Base-by-base conservation (phyloP, 2,329 filamentous ascomycete species). In the Aspergillus sp. region DNA sequence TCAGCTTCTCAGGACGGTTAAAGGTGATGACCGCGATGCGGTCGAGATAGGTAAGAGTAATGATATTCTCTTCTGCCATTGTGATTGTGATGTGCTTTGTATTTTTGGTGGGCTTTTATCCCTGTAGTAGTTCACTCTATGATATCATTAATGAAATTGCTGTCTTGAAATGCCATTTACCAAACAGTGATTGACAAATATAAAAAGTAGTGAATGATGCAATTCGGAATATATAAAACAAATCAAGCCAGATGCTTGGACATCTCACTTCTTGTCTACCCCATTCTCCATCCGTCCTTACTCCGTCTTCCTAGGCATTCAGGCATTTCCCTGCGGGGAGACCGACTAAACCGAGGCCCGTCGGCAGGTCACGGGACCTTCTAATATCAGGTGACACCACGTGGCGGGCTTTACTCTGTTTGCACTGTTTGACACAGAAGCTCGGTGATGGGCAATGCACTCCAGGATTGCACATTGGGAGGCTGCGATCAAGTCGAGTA, bases 21-120 rank as follows among this genome's bases (percentile, higher is more conserved):
- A 98, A 83, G 12, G 88, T 95, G 66, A 98, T 83, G 61, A 90
- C 81, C 59, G 91, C 88, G 51, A 90, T 71, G 47, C 82, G 83
- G 65, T 80, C 85, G 56, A 75, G 73, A 65, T 83, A 86, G 48
- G 81, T 75, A 56, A 87, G 61, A 37, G 74, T 76, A 47, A 85
- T 73, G 40, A 68, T 64, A 49, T 79, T 66, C 44, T 73, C 66
- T 49, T 54, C 54, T 6, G 56, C 48, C 60, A 64, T 64, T 27
- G 27, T 53, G 35, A 28, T 12, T 7, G 8, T 41, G 27, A 9
- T 19, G 34, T 27, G 13, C 5, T 27, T 10, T 6, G 3, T 11
- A 38, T 11, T 6, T 10, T 7, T 26, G 29, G 4, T 4, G 19
- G 19, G n/a, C n/a, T n/a, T n/a, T n/a, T 19, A 19, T 19, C 19